Base-by-base conservation (phyloP, 495 filamentous ascomycete species). In the Penicillium angulare region DNA sequence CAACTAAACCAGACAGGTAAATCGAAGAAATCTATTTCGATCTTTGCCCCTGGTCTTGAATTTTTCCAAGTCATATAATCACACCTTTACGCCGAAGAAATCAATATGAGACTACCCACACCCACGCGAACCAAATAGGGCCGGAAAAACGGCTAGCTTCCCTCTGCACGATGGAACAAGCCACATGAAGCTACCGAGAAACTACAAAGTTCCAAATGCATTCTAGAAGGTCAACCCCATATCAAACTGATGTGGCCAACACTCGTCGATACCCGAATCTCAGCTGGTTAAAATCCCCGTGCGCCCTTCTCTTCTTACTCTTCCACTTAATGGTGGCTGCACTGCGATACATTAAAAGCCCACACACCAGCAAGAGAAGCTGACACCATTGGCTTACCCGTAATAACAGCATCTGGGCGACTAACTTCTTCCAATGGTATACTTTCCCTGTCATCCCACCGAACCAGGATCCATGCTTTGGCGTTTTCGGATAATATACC, bases 161-260 rank as follows among this genome's bases (percentile, higher is more conserved):
- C 8, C n/a, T 3, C 26, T 44, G 42, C 29, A 35, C 29, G 29
- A 46, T 13, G 23, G 29, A 46, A 18, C 17, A 46, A 46, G 27
- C 43, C 27, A 46, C 43, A 46, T 13, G 17, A 21, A 32, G 43
- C 38, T 41, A 46, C 29, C 13, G 13, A 34, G 45, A 39, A 34
- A 39, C 21, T 27, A 40, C 47, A 33, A 47, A 32, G 43, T 49
- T 52, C 52, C 52, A 55, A 51, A 55, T 52, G 47, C 24, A 42
- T 55, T 59, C 56, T 59, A 55, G 56, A 59, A 59, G 52, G 47
- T 52, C 43, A 31, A 42, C 10, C 43, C 48, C 24, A 44, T 42
- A 46, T 55, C 49, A 29, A 45, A 44, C 31, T 36, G 24, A 34
- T 39, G 56, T 54, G 57, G 57, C 57, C 52, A 32, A 34, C 18